Evolutionary conservation across 805 yeast species (phyloP).

Genomic region (Candida oleophila): DNA sequence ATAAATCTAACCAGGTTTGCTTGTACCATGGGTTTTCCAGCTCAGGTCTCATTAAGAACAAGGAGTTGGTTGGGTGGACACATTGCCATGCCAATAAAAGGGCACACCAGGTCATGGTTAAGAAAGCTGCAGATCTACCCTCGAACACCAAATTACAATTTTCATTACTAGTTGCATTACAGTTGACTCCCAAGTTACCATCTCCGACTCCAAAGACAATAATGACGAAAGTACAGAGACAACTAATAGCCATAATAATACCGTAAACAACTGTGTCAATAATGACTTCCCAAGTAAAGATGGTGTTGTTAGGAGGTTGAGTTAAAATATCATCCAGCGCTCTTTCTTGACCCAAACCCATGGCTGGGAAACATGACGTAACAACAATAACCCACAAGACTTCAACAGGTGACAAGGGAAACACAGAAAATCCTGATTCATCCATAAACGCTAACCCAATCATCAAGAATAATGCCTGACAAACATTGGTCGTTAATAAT

Average conservation of each 20-base stretch:
- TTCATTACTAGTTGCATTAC: slow-evolving; percentile 52
- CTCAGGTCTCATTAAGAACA: slow-evolving; percentile 70
- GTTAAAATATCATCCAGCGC: slow-evolving; percentile 65
- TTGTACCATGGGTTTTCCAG: slow-evolving; percentile 53
- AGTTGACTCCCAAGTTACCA: slow-evolving; percentile 62
- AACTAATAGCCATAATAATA: slow-evolving; percentile 66
- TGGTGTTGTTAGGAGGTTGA: slow-evolving; percentile 60
- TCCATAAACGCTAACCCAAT: slow-evolving; percentile 75
- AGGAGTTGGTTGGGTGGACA: slow-evolving; percentile 65
- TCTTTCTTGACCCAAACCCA: slow-evolving; percentile 49
- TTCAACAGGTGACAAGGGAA: slow-evolving; percentile 60
- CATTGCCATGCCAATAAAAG: slow-evolving; percentile 83
- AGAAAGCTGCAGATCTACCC: slow-evolving; percentile 77
- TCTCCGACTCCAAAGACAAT: slow-evolving; percentile 65
- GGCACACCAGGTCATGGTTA: slow-evolving; percentile 85
- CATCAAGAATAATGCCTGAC: slow-evolving; percentile 63
- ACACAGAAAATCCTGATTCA: slow-evolving; percentile 63
- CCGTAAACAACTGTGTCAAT: slow-evolving; percentile 74
- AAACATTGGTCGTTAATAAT: slow-evolving; percentile 36
- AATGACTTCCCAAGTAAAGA: slow-evolving; percentile 67
- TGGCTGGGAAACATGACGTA: slow-evolving; percentile 37
- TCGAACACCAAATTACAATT: slow-evolving; percentile 64
- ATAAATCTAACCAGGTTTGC: slow-evolving; percentile 62
- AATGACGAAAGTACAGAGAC: slow-evolving; percentile 64
- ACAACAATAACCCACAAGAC: slow-evolving; percentile 35